phyloP scores from a whole-genome alignment of 768 basidiomycete species.

The Agaricus blazei region DNA sequence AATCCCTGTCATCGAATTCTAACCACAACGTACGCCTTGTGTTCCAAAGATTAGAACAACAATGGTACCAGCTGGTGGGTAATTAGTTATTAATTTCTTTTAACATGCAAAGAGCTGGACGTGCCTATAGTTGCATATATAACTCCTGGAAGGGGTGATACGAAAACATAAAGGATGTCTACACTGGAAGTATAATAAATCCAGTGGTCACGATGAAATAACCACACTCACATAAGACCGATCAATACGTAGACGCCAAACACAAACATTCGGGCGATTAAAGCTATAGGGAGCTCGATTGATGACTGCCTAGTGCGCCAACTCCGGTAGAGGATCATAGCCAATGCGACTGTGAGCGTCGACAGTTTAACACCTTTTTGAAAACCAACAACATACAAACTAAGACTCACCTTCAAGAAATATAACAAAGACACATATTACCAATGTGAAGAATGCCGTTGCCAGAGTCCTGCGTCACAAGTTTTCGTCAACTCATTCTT shows the following conservation, averaged over 20 bases:
- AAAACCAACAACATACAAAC: neutral
- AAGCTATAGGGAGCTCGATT: conserved; percentile 19
- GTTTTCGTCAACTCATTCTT: neutral
- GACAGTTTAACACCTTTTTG: neutral
- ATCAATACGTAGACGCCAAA: conserved; percentile 28
- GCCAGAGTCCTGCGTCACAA: conserved; percentile 14
- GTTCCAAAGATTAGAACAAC: conserved; percentile 33
- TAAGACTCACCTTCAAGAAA: conserved; percentile 21
- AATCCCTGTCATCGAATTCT: neutral
- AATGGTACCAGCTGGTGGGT: conserved; percentile 25
- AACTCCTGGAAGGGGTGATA: conserved; percentile 19
- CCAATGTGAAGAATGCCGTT: conserved; percentile 21
- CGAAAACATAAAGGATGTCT: conserved; percentile 23
- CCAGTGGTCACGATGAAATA: neutral
- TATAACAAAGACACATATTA: conserved; percentile 24
- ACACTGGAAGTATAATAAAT: conserved; percentile 15
- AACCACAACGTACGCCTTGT: conserved; percentile 21
- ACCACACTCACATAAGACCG: conserved; percentile 25
- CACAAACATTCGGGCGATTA: conserved; percentile 26
- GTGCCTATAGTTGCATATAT: conserved; percentile 30
- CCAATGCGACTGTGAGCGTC: conserved; percentile 21
- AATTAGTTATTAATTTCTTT: neutral
- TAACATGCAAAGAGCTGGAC: neutral
- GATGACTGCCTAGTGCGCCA: conserved; percentile 23
- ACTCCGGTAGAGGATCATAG: conserved; percentile 23